Conservation (phyloP, 2,329 filamentous ascomycete species). For the Trichoderma breve region DNA sequence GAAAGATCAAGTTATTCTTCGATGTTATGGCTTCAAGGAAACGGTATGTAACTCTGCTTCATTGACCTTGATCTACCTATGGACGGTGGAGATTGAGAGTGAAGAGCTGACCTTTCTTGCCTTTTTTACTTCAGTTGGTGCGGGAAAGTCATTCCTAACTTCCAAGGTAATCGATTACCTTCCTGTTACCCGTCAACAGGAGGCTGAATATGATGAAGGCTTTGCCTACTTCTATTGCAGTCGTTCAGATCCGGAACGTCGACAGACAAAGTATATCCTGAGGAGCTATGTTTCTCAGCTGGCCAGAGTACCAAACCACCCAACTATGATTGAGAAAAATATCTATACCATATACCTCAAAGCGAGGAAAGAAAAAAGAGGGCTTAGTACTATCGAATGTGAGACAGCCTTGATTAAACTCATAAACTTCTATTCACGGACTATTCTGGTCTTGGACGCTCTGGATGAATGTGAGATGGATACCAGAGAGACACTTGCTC, state of each 20-base stretch:
- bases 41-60: background rate
- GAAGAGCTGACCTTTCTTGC: background rate
- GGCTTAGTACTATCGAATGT: background rate
- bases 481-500: background rate
- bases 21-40: background rate
- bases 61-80: background rate
- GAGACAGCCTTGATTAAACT: background rate
- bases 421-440: background rate
- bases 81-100: background rate
- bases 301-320: background rate
- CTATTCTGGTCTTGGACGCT: background rate
- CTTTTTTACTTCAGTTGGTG: background rate
- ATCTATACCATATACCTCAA: background rate
- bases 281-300: background rate
- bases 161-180: background rate
- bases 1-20: background rate
- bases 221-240: background rate
- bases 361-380: background rate
- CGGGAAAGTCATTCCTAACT: background rate
- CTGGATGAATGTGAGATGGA: background rate
- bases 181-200: rapidly evolving
- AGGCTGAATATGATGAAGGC: background rate
- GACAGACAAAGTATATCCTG: background rate
- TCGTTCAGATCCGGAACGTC: background rate
- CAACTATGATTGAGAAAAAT: background rate